phyloP scores from a whole-genome alignment of 1,284 basidiomycete genomes.

The Thecaphora thlaspeos region DNA sequence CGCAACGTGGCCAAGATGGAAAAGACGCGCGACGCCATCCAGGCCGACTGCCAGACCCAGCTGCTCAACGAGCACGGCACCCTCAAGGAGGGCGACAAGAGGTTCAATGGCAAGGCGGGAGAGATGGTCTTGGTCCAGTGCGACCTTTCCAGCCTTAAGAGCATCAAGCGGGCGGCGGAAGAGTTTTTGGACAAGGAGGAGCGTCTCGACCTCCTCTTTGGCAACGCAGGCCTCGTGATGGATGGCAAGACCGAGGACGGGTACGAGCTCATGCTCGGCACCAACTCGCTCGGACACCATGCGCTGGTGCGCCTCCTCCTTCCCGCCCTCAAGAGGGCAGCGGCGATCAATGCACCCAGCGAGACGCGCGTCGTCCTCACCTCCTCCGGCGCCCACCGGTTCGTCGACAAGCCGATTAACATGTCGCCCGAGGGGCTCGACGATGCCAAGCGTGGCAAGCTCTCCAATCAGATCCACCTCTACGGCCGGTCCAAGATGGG shows the following conservation, averaged over 20 bases:
- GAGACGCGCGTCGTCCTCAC: slow-evolving; percentile 33
- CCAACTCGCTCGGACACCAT: slow-evolving; percentile 41
- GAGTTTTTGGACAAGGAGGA: slow-evolving; percentile 21
- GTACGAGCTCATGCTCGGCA: slow-evolving; percentile 42
- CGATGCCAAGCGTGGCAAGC: slow-evolving; percentile 1
- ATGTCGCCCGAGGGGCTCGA: slow-evolving; percentile 7
- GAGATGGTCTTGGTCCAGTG: slow-evolving; percentile 24
- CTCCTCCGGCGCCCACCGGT: slow-evolving; percentile 24
- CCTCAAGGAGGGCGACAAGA: not conserved
- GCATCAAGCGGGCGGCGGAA: slow-evolving; percentile 19
- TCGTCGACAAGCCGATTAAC: slow-evolving; percentile 11
- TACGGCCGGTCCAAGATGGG: slow-evolving; percentile 40
- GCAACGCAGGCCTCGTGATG: slow-evolving; percentile 39
- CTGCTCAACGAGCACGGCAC: not conserved
- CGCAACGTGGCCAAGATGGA: slow-evolving; percentile 8
- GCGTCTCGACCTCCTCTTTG: slow-evolving; percentile 35
- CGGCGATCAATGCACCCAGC: slow-evolving; percentile 2
- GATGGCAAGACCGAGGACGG: slow-evolving; percentile 22
- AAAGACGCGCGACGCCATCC: slow-evolving; percentile 3
- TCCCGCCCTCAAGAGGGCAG: slow-evolving; percentile 17
- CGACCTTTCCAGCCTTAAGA: slow-evolving; percentile 30
- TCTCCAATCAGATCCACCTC: slow-evolving; percentile 12
- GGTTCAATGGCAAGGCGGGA: slow-evolving; percentile 7
- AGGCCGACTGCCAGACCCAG: slow-evolving; percentile 3
- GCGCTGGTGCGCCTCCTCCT: slow-evolving; percentile 33